Evolutionary conservation across 164 flowering plant species (phyloP).

Genomic region (Vitis amurensis): DNA sequence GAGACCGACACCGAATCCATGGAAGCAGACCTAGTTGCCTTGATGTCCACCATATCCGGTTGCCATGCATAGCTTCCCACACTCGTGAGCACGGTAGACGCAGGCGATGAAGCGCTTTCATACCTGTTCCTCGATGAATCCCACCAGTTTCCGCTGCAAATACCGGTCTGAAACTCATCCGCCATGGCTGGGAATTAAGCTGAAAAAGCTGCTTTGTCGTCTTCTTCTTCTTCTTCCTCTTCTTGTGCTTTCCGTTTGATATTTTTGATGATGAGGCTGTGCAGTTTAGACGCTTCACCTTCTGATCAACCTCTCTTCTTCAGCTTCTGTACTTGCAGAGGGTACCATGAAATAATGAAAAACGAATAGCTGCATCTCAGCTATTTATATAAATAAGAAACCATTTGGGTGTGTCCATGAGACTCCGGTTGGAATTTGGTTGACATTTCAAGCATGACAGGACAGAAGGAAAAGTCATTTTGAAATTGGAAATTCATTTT

Average conservation of each 20-base stretch:
- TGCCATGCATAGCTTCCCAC: constrained; percentile 20
- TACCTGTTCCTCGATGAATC: constrained; percentile 39
- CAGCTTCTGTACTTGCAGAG: neutral
- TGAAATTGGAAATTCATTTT: constrained; percentile 17
- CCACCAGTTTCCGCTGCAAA: constrained; percentile 57
- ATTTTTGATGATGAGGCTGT: too few relatives aligned
- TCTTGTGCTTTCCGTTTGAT: neutral
- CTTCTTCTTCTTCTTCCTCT: neutral
- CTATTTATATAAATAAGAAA: constrained; percentile 7
- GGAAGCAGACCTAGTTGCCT: constrained; percentile 28
- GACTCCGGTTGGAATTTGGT: neutral
- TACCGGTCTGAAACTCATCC: constrained; percentile 44
- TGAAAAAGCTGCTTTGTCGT: neutral
- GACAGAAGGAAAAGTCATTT: constrained; percentile 32
- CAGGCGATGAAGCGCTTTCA: constrained; percentile 26
- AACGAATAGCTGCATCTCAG: constrained; percentile 21
- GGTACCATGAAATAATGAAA: constrained; percentile 24
- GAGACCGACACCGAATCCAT: constrained; percentile 31
- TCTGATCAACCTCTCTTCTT: neutral
- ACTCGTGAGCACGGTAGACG: constrained; percentile 25
- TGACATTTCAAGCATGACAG: constrained; percentile 34
- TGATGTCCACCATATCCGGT: constrained; percentile 23
- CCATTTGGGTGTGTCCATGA: neutral
- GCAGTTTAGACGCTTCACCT: too few relatives aligned
- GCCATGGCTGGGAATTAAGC: constrained; percentile 36